These are phyloP conservation scores for Marasmius fiardii DNA, from an alignment of 1,284 basidiomycete species.

Conservation along the genomic window DNA sequence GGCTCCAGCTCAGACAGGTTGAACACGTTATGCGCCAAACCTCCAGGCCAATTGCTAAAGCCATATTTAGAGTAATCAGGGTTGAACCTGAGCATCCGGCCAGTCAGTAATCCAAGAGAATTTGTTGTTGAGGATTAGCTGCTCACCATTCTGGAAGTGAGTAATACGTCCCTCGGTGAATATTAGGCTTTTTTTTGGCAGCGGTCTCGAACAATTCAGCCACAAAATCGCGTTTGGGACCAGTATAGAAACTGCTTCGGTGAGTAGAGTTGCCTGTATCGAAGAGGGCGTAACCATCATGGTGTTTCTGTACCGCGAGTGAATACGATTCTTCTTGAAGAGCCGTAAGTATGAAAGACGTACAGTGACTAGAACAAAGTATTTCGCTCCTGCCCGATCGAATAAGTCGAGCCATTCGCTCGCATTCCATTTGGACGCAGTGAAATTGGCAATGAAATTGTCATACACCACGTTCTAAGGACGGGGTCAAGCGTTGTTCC, in stretches of 20 bases:
- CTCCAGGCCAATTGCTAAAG: slow-evolving; percentile 48
- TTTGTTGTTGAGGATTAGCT: neutral
- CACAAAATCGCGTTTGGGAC: slow-evolving; percentile 51
- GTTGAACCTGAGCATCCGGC: slow-evolving; percentile 37
- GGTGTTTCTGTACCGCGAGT: slow-evolving; percentile 35
- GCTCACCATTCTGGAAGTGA: slow-evolving; percentile 47
- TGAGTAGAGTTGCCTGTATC: slow-evolving; percentile 50
- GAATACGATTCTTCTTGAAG: neutral
- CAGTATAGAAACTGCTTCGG: slow-evolving; percentile 44
- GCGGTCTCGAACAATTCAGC: slow-evolving; percentile 50
- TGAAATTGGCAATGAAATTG: slow-evolving; percentile 55
- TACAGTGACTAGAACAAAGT: slow-evolving; percentile 57
- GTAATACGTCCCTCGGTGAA: slow-evolving; percentile 51
- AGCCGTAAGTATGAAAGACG: slow-evolving; percentile 10
- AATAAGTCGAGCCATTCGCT: slow-evolving; percentile 54
- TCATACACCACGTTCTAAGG: slow-evolving; percentile 48
- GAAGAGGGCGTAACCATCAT: slow-evolving; percentile 50
- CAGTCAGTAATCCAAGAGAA: neutral
- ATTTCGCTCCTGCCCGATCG: slow-evolving; percentile 54
- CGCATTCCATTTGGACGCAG: slow-evolving; percentile 48
- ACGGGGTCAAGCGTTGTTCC: neutral
- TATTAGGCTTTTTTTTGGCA: slow-evolving; percentile 42
- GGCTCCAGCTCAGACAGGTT: slow-evolving; percentile 45
- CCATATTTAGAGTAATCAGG: slow-evolving; percentile 53
- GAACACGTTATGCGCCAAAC: slow-evolving; percentile 49